Conservation (phyloP, 2,329 filamentous ascomycete species). For the Xylaria sp. region DNA sequence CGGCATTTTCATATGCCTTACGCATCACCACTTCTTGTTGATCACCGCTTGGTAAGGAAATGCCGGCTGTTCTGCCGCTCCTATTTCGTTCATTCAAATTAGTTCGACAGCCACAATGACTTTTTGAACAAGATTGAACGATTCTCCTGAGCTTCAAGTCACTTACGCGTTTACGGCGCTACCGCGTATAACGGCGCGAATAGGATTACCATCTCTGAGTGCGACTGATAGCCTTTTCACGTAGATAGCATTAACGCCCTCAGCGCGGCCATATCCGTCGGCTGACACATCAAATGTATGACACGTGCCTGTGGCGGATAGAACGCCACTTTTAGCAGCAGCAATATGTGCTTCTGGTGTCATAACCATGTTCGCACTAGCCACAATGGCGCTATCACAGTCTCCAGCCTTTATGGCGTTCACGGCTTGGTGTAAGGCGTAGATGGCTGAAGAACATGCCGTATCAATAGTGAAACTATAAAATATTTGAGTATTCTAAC, state of each 20-base stretch:
- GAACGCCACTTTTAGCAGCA: conserved; percentile 44
- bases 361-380: conserved; percentile 42
- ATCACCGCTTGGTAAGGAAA: conserved; percentile 55
- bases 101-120: too few relatives aligned
- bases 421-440: conserved; percentile 39
- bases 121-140: too few relatives aligned
- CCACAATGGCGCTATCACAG: conserved; percentile 44
- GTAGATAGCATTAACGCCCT: conserved; percentile 57
- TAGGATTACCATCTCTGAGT: not conserved
- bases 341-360: conserved; percentile 39
- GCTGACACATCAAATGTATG: conserved; percentile 56
- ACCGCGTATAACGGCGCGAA: not conserved
- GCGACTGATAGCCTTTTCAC: conserved; percentile 55
- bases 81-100: conserved; percentile 15
- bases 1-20: conserved; percentile 50
- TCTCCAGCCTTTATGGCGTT: conserved; percentile 35
- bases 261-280: conserved; percentile 63
- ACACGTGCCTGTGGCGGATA: conserved; percentile 52
- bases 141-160: too few relatives aligned
- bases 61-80: conserved; percentile 57
- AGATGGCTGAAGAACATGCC: conserved; percentile 51
- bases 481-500: not conserved
- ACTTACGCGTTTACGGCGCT: conserved; percentile 37
- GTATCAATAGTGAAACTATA: conserved; percentile 48
- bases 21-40: conserved; percentile 52